These are phyloP conservation scores for Cryptococcus hybrid DNA, from an alignment of 1,284 basidiomycete species.

Conservation along the genomic window DNA sequence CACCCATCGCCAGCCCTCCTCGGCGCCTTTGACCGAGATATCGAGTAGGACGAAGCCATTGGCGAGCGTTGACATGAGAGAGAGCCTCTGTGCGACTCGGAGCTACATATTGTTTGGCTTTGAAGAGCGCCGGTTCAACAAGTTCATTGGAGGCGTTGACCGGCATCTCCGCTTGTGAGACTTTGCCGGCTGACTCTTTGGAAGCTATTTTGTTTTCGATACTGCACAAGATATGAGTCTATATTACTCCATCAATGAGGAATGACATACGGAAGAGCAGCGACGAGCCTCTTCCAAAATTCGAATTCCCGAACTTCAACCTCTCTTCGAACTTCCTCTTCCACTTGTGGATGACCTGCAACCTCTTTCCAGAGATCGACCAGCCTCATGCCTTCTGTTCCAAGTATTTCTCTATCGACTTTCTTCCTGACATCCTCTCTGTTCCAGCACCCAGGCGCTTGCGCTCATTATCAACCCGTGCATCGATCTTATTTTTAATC, in stretches of 20 bases:
- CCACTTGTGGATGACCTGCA: conserved; percentile 31
- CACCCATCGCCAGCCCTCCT: conserved; percentile 54
- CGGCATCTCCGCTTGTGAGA: too few relatives aligned
- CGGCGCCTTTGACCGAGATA: conserved; percentile 28
- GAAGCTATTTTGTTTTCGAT: too few relatives aligned
- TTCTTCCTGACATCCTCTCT: conserved; percentile 66
- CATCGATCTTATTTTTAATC: conserved; percentile 60
- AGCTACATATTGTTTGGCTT: conserved; percentile 49
- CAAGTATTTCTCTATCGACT: conserved; percentile 44
- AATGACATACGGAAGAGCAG: conserved; percentile 5
- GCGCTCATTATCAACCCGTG: conserved; percentile 68
- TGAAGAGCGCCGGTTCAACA: conserved; percentile 21
- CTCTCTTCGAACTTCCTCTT: conserved; percentile 34
- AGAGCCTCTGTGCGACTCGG: conserved; percentile 49
- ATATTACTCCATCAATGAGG: neutral
- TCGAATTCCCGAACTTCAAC: conserved; percentile 44
- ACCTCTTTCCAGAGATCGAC: conserved; percentile 38
- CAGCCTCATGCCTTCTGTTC: conserved; percentile 42
- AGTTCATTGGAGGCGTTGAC: conserved; percentile 1
- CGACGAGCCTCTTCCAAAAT: conserved; percentile 41
- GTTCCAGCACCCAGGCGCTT: conserved; percentile 66
- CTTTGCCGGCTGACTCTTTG: too few relatives aligned
- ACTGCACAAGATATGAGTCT: too few relatives aligned
- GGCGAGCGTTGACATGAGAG: conserved; percentile 45
- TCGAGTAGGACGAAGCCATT: conserved; percentile 47